Percentiles rank a stretch among this genome's conserved stretches.
These are phyloP conservation scores for Exophiala viscosa DNA, from an alignment of 2,329 filamentous ascomycete species.

Conservation along the genomic window DNA sequence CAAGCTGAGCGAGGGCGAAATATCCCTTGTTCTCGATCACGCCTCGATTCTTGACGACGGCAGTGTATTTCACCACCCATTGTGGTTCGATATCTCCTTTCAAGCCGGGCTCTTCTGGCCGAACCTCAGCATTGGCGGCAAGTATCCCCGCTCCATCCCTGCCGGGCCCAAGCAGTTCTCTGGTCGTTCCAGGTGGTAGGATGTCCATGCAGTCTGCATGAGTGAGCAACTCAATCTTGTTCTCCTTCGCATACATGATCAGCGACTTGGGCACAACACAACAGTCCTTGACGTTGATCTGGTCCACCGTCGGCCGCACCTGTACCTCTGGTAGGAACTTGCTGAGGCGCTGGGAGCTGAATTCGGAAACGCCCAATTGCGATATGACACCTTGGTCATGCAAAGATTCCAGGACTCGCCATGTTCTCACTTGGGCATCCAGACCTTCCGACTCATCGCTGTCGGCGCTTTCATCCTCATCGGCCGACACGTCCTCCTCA, in stretches of 20 bases:
- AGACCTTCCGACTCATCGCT: slow-evolving; percentile 50
- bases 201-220: slow-evolving; percentile 94
- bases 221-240: slow-evolving; percentile 81
- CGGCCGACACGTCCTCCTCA: slow-evolving; percentile 58
- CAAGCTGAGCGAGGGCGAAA: slow-evolving; percentile 78
- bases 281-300: slow-evolving; percentile 95
- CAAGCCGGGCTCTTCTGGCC: slow-evolving; percentile 53
- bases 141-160: slow-evolving; percentile 72
- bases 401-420: slow-evolving; percentile 66
- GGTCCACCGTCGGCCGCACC: slow-evolving; percentile 77
- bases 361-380: slow-evolving; percentile 83
- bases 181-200: slow-evolving; percentile 75
- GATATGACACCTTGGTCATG: slow-evolving; percentile 67
- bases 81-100: slow-evolving; percentile 76
- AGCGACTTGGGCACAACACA: slow-evolving; percentile 91
- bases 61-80: slow-evolving; percentile 97
- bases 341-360: slow-evolving; percentile 77
- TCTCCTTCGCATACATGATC: slow-evolving; percentile 74
- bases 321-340: slow-evolving; percentile 69
- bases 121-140: slow-evolving; percentile 52
- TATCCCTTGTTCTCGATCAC: slow-evolving; percentile 99
- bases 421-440: slow-evolving; percentile 64
- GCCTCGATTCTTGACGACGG: slow-evolving; percentile 85
- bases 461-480: slow-evolving; percentile 43
- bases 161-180: slow-evolving; percentile 74